Evolutionary conservation across 345 rosid genomes (phyloP), one percentile per base, ranked within the genome.

Genomic region (Lumnitzera littorea): DNA sequence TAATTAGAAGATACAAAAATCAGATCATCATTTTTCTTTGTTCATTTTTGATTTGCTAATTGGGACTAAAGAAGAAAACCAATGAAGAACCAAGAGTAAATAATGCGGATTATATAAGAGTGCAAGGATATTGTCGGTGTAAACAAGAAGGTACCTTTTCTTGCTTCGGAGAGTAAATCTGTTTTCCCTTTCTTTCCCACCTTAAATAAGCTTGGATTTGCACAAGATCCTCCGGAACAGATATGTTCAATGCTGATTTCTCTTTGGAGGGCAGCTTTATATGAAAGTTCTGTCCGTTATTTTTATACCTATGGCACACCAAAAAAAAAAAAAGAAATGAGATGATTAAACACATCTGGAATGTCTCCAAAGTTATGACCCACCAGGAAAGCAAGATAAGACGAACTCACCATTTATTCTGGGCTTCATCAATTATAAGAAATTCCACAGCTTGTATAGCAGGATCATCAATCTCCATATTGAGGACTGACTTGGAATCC

Each of bases 151-250:
- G 76, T 80, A 72, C 89, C 89, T 80, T 83, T 75, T 86, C 87
- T 68, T 83, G 77, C 72, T 88, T 88, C 36, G 95, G 92, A 48
- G 74, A 69, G 75, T 88, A 95, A 67, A 61, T 83, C 76, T 83
- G 95, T 85, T 88, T 95, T 61, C 99, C 97, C 27, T 82, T 95
- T 78, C 92, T 83, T 79, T 95, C 99, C 99, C 99, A 95, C 74
- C 95, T 83, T 58, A 88, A 46, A 82, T 90, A 90, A 31, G 99
- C 85, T 74, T 95, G 99, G 70, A 83, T 57, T 73, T 88, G 97
- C 65, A 95, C 96, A 75, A 95, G 99, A 46, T 94, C 97, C 71
- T 87, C 97, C 67, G 97, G 97, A 76, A 90, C 78, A 60, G 84
- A 71, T 59, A 74, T 68, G 63, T 76, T 82, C 29, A 76, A 68